These are phyloP conservation scores for Durusdinium trenchii DNA, from an alignment of 73 alveolate species.

Conservation along the genomic window DNA sequence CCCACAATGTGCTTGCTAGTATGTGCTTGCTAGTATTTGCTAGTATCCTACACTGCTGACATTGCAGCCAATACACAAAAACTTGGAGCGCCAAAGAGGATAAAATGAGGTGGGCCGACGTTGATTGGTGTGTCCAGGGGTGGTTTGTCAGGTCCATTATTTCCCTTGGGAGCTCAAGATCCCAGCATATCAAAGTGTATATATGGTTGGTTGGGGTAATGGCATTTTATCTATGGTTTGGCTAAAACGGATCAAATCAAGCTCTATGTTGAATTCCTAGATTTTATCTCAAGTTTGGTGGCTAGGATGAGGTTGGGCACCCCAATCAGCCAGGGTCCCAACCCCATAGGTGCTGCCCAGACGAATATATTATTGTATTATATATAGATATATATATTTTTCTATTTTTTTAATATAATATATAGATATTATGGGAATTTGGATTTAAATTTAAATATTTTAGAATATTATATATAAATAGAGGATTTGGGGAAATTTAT, in stretches of 20 bases:
- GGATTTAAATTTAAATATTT: not conserved
- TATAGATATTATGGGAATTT: not conserved
- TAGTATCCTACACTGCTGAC: not conserved
- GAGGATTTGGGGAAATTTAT: not conserved
- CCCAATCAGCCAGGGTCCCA: not conserved
- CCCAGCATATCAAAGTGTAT: no score
- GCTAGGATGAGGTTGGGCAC: not conserved
- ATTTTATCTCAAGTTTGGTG: not conserved
- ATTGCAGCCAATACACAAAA: not conserved
- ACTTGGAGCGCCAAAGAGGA: not conserved
- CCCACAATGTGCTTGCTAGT: not conserved
- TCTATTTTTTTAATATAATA: not conserved
- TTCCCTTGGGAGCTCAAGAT: not conserved
- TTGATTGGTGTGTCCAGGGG: not conserved
- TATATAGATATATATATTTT: not conserved
- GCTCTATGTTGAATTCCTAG: not conserved
- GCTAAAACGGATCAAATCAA: not conserved
- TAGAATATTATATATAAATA: not conserved
- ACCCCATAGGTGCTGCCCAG: not conserved
- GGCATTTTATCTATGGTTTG: not conserved
- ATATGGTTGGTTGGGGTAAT: not conserved
- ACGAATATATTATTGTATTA: not conserved
- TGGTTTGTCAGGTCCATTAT: not conserved
- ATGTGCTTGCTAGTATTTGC: not conserved
- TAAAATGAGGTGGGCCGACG: not conserved